Base-by-base conservation (phyloP, 2,329 filamentous ascomycete genomes). In the Diplodia sapinea region DNA sequence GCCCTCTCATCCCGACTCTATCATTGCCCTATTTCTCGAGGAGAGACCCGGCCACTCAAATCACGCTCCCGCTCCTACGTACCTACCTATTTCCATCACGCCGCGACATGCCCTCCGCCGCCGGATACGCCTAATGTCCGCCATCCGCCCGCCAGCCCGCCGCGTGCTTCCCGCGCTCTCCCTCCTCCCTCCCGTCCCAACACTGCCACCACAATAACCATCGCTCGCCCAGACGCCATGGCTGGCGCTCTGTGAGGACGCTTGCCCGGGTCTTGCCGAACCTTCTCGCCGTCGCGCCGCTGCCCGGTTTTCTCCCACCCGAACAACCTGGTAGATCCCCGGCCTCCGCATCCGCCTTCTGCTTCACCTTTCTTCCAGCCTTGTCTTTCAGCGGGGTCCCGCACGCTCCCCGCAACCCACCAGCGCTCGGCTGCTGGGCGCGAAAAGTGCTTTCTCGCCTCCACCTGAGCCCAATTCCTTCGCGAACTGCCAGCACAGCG, bases 21-120 rank as follows among this genome's bases (percentile, higher is more conserved):
- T 38, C 43, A 33, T 26, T 26, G 20, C 23, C 36, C 20, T 49
- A 59, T 59, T 57, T 59, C 38, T 59, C 36, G 56, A 51, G 59
- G 59, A 63, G 59, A 63, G 59, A 38, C 59, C 59, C 59, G 43
- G 40, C 59, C 59, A 63, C 43, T 63, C 43, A 63, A 23, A 26
- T 62, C 13, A 15, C 47, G 40, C 59, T 23, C 15, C 47, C 59
- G 43, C 57, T 62, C 43, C n/a, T 49, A 36, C 33, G 26, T 31
- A 51, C 29, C 64, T 55, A 31, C 29, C 64, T 55, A 31, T 29
- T 36, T 49, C 50, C 43, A 33, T 36, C 64, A 38, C 43, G 43
- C 40, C 38, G 23, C 31, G 36, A 49, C 55, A 56, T 66, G 54
- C 26, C 62, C 26, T 20, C 40, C 43, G 50, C 54, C 40, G 54